phyloP scores from a whole-genome alignment of 2,329 filamentous ascomycete species.

The Fusarium keratoplasticum region DNA sequence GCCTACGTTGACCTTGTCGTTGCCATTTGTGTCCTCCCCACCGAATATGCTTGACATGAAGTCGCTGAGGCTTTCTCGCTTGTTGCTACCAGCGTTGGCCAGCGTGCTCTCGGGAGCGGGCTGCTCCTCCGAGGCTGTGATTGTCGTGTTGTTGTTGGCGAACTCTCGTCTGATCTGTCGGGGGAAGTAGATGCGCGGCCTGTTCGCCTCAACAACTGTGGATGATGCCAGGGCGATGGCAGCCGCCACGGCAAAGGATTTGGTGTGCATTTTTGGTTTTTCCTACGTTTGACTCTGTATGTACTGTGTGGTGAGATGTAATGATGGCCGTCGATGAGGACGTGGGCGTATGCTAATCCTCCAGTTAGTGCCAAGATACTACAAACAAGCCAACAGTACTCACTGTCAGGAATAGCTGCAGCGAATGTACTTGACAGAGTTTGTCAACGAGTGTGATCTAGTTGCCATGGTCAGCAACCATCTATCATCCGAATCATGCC shows the following conservation, averaged over 20 bases:
- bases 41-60: slow-evolving; percentile 41
- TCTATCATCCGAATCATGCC: neutral
- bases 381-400: slow-evolving; percentile 25
- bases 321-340: slow-evolving; percentile 33
- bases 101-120: slow-evolving; percentile 23
- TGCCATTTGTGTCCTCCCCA: neutral
- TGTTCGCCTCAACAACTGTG: slow-evolving; percentile 57
- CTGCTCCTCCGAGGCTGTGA: slow-evolving; percentile 44
- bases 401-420: slow-evolving; percentile 62
- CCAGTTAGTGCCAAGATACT: neutral
- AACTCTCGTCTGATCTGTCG: slow-evolving; percentile 66
- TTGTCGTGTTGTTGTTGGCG: slow-evolving; percentile 53
- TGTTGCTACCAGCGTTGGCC: slow-evolving; percentile 12
- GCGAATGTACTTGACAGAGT: slow-evolving; percentile 71
- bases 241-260: slow-evolving; percentile 59
- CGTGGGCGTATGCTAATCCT: slow-evolving; percentile 33
- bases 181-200: slow-evolving; percentile 69
- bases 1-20: slow-evolving; percentile 12
- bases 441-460: slow-evolving; percentile 63
- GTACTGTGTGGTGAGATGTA: slow-evolving; percentile 32
- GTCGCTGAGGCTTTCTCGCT: slow-evolving; percentile 36
- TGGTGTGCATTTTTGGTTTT: slow-evolving; percentile 60
- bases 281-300: slow-evolving; percentile 27
- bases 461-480: slow-evolving; percentile 16
- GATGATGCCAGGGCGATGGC: slow-evolving; percentile 61